These are phyloP conservation scores for Fonsecaea monophora DNA, from an alignment of 2,329 filamentous ascomycete species.

Conservation along the genomic window DNA sequence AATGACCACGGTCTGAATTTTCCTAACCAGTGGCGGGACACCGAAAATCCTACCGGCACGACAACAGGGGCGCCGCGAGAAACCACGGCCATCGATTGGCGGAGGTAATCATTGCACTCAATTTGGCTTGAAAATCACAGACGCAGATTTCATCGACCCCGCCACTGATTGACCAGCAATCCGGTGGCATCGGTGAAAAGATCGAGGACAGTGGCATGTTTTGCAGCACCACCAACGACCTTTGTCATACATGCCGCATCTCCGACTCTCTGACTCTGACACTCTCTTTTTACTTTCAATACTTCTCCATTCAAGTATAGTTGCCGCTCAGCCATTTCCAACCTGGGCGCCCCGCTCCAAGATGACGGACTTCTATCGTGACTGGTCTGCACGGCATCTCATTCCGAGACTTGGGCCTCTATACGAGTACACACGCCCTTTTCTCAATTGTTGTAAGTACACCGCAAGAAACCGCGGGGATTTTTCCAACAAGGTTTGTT, in stretches of 20 bases:
- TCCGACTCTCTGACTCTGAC: neutral
- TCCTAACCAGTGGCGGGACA: neutral
- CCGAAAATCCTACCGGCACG: neutral
- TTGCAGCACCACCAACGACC: neutral
- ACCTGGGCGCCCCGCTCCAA: conserved; percentile 3
- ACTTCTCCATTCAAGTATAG: conserved; percentile 16
- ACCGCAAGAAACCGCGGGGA: conserved; percentile 4
- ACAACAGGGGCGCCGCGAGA: neutral
- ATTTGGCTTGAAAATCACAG: neutral
- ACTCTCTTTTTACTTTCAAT: neutral
- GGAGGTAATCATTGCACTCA: neutral
- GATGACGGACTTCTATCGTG: conserved; percentile 18
- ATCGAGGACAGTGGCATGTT: conserved; percentile 4
- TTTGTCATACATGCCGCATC: conserved; percentile 6
- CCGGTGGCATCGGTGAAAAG: neutral
- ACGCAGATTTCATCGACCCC: neutral
- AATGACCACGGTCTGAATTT: neutral
- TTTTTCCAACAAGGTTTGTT: conserved; percentile 2
- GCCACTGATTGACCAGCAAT: neutral
- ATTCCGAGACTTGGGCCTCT: conserved; percentile 16
- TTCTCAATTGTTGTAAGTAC: neutral
- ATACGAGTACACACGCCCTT: conserved; percentile 1
- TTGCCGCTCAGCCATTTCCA: conserved; percentile 16
- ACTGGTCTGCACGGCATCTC: conserved; percentile 35
- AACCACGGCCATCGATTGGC: neutral